Conservation (phyloP, 208 protist species). For the Acanthamoeba royreba region DNA sequence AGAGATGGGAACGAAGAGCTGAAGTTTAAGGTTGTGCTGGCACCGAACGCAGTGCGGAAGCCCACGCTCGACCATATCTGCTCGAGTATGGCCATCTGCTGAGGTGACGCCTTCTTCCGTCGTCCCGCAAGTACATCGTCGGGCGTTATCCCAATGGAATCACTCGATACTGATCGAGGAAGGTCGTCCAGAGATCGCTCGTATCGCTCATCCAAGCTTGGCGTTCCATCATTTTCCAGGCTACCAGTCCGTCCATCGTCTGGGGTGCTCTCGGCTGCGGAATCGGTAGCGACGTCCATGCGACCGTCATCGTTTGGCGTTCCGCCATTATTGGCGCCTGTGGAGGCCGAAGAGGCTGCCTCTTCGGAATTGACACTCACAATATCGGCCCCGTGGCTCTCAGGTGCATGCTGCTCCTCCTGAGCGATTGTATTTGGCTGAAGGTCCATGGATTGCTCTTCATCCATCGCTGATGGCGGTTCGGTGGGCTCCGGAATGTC, state of each 20-base stretch:
- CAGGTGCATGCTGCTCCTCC: no score
- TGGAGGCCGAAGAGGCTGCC: background rate
- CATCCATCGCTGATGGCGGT: no score
- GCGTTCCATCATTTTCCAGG: background rate
- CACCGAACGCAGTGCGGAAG: background rate
- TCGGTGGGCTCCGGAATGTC: no score
- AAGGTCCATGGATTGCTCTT: no score
- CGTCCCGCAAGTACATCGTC: background rate
- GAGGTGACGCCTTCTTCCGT: background rate
- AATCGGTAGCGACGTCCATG: background rate
- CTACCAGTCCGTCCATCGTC: background rate
- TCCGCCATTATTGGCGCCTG: background rate
- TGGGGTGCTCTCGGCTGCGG: background rate
- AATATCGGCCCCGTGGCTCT: no score
- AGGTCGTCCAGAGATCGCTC: background rate
- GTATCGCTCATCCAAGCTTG: no score
- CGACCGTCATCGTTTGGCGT: background rate
- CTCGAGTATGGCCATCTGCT: slow-evolving; percentile 26
- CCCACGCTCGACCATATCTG: background rate
- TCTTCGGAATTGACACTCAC: no score
- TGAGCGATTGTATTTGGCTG: no score
- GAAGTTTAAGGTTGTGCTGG: background rate
- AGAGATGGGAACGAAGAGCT: background rate
- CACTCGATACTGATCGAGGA: background rate
- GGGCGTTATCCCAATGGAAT: background rate